A percentile compares a stretch with the other conserved stretches of the same genome.
Conservation (phyloP, 441 rosid genomes). For the Manihot esculenta region DNA sequence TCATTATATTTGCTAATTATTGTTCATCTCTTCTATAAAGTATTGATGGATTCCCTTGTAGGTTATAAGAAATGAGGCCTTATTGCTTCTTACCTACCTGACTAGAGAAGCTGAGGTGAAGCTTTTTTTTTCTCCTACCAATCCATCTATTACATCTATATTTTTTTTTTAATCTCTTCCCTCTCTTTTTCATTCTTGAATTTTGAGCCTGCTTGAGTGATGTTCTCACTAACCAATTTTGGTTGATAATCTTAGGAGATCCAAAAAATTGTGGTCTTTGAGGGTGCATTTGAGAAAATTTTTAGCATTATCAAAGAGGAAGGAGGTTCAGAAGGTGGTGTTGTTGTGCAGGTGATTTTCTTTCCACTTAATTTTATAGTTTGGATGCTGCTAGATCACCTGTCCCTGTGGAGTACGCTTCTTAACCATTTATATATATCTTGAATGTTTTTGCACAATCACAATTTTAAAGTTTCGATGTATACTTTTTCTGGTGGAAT, state of each 20-base stretch:
- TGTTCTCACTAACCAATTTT: slow-evolving; percentile 13
- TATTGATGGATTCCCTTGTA: slow-evolving; percentile 32
- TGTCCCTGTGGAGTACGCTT: not conserved
- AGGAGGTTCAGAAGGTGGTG: slow-evolving; percentile 98
- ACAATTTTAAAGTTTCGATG: not conserved
- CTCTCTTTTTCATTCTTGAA: slow-evolving; percentile 7
- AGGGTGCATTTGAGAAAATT: slow-evolving; percentile 95
- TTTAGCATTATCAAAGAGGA: slow-evolving; percentile 94
- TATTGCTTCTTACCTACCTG: slow-evolving; percentile 88
- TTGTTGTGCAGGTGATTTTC: slow-evolving; percentile 88
- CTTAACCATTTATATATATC: not conserved
- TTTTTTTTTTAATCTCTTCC: not conserved
- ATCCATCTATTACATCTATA: slow-evolving; percentile 16
- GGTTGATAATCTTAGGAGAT: slow-evolving; percentile 62
- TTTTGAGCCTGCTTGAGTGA: slow-evolving; percentile 5
- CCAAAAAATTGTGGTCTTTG: slow-evolving; percentile 96
- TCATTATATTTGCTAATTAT: not conserved
- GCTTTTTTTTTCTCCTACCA: not conserved
- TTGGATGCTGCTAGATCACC: no score
- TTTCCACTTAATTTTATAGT: slow-evolving; percentile 3
- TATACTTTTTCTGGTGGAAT: not conserved
- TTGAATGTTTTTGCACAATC: not conserved
- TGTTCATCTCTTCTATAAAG: slow-evolving; percentile 9
- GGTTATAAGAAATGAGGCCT: slow-evolving; percentile 96
- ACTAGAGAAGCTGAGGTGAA: slow-evolving; percentile 98